phyloP scores from a whole-genome alignment of 306 rosid genomes.

The Vigna reflexopilosa region DNA sequence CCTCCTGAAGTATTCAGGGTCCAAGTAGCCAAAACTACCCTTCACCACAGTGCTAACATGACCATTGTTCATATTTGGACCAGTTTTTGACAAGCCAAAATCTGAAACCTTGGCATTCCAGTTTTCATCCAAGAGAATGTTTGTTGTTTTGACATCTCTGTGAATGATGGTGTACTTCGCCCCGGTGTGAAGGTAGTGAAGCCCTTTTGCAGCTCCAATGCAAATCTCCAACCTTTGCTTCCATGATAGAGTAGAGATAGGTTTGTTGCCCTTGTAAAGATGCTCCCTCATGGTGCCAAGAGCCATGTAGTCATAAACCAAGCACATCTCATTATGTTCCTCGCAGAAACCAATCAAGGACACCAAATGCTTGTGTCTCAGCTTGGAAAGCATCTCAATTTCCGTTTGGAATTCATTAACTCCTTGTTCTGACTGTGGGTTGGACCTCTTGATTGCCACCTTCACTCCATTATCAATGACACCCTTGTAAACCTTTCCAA shows the following conservation, averaged over 20 bases:
- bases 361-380: conserved; percentile 69
- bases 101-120: conserved; percentile 70
- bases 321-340: conserved; percentile 60
- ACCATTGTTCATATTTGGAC: conserved; percentile 54
- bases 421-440: conserved; percentile 69
- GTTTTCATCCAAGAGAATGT: conserved; percentile 67
- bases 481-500: conserved; percentile 69
- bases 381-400: conserved; percentile 70
- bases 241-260: conserved; percentile 53
- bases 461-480: conserved; percentile 51
- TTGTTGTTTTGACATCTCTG: conserved; percentile 69
- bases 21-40: conserved; percentile 70
- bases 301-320: conserved; percentile 68
- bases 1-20: conserved; percentile 71
- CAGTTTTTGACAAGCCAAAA: conserved; percentile 70
- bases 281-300: conserved; percentile 65
- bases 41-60: conserved; percentile 70
- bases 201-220: conserved; percentile 70
- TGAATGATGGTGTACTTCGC: conserved; percentile 69
- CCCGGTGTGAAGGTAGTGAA: conserved; percentile 71
- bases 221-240: conserved; percentile 68
- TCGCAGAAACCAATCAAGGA: conserved; percentile 68
- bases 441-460: conserved; percentile 64
- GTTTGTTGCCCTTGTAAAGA: conserved; percentile 56
- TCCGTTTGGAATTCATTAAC: conserved; percentile 66